phyloP scores from a whole-genome alignment of 176 grass and related monocot species.

The Bromus sterilis region DNA sequence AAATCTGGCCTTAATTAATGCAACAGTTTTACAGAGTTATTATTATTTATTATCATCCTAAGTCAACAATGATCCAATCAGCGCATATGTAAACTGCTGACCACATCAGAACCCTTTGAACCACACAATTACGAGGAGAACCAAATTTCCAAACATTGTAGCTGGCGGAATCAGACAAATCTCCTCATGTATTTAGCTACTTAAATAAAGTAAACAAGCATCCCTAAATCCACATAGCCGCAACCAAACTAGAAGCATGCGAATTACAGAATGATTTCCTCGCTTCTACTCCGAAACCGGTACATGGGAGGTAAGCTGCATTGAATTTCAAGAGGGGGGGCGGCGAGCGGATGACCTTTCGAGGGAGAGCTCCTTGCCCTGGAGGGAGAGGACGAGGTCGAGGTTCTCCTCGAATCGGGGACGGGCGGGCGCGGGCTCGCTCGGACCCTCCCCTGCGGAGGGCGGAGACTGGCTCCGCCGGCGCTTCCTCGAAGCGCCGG shows the following conservation, averaged over 20 bases:
- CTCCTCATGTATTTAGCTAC: background rate
- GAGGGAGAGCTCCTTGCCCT: constrained; percentile 66
- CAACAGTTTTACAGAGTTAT: background rate
- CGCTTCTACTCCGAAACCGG: background rate
- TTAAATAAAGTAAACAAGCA: background rate
- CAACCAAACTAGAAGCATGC: background rate
- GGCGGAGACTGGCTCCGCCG: constrained; percentile 18
- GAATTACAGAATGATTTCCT: background rate
- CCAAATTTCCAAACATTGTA: background rate
- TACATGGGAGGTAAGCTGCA: background rate
- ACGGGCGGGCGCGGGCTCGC: background rate
- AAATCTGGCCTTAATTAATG: background rate
- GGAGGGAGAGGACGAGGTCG: constrained; percentile 73
- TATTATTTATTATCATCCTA: background rate
- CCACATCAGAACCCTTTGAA: background rate
- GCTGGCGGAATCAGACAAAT: background rate
- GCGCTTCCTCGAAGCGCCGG: constrained; percentile 20
- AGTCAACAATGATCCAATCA: background rate
- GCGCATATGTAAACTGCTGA: background rate
- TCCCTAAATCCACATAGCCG: background rate
- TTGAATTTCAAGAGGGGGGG: background rate
- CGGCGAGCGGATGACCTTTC: constrained; percentile 34
- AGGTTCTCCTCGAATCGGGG: constrained; percentile 43
- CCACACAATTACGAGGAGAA: background rate
- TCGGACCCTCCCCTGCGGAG: background rate